Conservation (phyloP, 768 basidiomycete species). For the Stropharia rugosoannulata region DNA sequence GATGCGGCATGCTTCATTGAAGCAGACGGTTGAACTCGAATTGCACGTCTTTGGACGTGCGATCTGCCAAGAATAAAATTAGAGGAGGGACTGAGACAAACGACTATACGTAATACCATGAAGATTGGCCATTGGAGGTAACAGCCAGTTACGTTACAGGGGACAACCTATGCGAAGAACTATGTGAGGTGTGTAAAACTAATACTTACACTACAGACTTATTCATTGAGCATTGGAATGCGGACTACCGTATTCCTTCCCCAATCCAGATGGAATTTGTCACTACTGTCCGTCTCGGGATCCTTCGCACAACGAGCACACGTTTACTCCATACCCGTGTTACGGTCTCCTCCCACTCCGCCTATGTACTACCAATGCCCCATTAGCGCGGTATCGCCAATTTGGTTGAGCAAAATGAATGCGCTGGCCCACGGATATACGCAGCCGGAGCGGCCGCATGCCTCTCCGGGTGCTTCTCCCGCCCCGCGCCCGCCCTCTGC, state of each 20-base stretch:
- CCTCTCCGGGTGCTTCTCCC: too few species aligned
- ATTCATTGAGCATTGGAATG: constrained; percentile 3
- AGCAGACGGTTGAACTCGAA: too few species aligned
- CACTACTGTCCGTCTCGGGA: constrained; percentile 31
- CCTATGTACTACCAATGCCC: constrained; percentile 11
- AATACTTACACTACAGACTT: constrained; percentile 6
- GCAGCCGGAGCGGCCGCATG: too few species aligned
- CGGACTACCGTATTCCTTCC: constrained; percentile 7
- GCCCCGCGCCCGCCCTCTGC: too few species aligned
- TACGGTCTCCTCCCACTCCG: constrained; percentile 6
- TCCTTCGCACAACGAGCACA: neutral
- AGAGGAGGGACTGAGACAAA: constrained; percentile 26
- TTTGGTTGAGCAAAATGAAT: constrained; percentile 5
- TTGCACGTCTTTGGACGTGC: constrained; percentile 60
- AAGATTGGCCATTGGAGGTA: constrained; percentile 27
- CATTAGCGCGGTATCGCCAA: neutral
- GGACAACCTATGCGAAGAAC: constrained; percentile 45
- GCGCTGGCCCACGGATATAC: constrained; percentile 11
- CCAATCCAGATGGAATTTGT: constrained; percentile 18
- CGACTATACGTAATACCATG: constrained; percentile 24
- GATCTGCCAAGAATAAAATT: constrained; percentile 42
- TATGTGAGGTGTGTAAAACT: constrained; percentile 8
- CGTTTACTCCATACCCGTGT: constrained; percentile 6
- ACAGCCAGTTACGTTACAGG: constrained; percentile 45
- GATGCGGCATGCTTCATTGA: too few species aligned